Evolutionary conservation across 2,329 filamentous ascomycete genomes (phyloP), one percentile per base, ranked within the genome.

Genomic region (Paraphoma sp.): DNA sequence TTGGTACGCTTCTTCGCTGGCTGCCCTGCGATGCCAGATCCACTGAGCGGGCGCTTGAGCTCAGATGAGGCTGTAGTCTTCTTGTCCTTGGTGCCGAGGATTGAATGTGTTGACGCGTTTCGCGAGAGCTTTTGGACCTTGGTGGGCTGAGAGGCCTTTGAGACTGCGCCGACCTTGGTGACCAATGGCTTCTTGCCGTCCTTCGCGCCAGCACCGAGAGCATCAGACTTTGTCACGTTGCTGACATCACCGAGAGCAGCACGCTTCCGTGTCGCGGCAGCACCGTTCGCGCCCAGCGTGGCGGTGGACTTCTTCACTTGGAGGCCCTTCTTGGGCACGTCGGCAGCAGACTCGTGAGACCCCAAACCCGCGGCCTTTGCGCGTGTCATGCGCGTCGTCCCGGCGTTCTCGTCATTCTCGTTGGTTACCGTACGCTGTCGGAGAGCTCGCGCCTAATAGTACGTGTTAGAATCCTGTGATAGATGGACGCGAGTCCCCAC

Each of bases 171-270:
- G 47, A 72, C 70, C 71, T 84, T 89, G 73, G 82, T 83, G 41
- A 79, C 79, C 38, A 82, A 76, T 45, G 82, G 80, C 83, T 96
- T 97, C 84, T 96, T 96, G 65, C 84, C 86, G 69, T 78, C 79
- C 55, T 78, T 81, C 6, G 79, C 83, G 51, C 53, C 69, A 46
- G 64, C 66, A 59, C 66, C 71, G 14, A 64, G 59, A 36, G 51
- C 58, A 17, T 91, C 90, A 46, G 85, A 84, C 78, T 97, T 98
- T 69, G 87, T 87, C 62, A 96, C 90, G 80, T 99, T 99, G 86
- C 93, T 98, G 68, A 97, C 90, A 81, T 99, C 95, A 56, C 91
- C 93, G 38, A 99, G 85, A 47, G 92, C 93, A 69, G 90, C 86
- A 73, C 95, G 92, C 81, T 91, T 95, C 73, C 90, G 86, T 58